Percentiles rank a stretch among this genome's conserved stretches.
Evolutionary conservation across 352 stramenopile species (phyloP).

Genomic region (Ophiocytium majus): DNA sequence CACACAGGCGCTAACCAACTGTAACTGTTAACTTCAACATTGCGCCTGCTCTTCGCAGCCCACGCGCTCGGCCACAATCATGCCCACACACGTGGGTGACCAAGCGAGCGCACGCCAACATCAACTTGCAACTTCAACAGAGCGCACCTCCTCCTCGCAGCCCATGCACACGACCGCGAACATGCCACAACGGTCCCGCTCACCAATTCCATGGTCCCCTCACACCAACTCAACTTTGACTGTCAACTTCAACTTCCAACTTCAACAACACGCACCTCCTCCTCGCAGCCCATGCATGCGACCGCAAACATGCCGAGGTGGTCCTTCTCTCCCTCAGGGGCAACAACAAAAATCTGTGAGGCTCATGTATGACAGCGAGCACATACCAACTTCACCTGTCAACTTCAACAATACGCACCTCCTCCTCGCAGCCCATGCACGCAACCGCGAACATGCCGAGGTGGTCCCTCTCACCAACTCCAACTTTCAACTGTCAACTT

Average conservation of each 20-base stretch:
- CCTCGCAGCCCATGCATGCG: slow-evolving; percentile 90
- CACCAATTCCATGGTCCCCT: too few species aligned
- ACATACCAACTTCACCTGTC: too few species aligned
- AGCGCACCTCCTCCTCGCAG: slow-evolving; percentile 81
- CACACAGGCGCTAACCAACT: too few species aligned
- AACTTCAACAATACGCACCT: too few species aligned
- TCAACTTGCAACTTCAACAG: too few species aligned
- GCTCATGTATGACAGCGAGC: slow-evolving; percentile 37
- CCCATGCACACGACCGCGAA: slow-evolving; percentile 94
- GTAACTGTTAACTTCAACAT: too few species aligned
- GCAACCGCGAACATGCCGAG: slow-evolving; percentile 91
- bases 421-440: slow-evolving; percentile 89
- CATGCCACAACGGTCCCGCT: slow-evolving; percentile 82
- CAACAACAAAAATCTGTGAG: slow-evolving; percentile 90
- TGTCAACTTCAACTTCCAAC: too few species aligned
- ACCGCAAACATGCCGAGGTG: slow-evolving; percentile 92
- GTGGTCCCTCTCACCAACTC: slow-evolving; percentile 69
- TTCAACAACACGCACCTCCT: too few species aligned
- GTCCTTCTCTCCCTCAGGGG: slow-evolving; percentile 68
- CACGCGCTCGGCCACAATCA: slow-evolving; percentile 92
- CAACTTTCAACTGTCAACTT: too few species aligned
- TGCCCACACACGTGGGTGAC: slow-evolving; percentile 65
- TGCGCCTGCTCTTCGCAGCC: slow-evolving; percentile 82
- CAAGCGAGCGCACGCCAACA: too few species aligned
- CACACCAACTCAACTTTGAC: too few species aligned